Percentiles rank a stretch among this genome's conserved stretches.
Evolutionary conservation across 768 basidiomycete species (phyloP).

Genomic region (Mycena sanguinolenta): DNA sequence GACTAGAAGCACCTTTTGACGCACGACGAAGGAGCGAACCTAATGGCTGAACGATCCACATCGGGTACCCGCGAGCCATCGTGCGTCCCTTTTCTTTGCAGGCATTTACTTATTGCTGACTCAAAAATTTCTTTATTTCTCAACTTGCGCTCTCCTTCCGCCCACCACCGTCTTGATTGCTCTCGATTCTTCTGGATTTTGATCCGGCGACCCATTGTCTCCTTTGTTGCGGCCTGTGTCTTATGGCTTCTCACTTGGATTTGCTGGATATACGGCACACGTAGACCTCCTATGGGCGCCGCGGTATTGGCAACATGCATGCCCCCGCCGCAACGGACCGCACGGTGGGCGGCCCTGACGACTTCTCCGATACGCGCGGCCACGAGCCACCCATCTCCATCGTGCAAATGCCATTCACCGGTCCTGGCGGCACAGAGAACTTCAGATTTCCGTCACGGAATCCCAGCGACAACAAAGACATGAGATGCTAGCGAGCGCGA

Average conservation of each 20-base stretch:
- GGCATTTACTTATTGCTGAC: too few relatives aligned
- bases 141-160: too few relatives aligned
- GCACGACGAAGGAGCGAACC: neutral
- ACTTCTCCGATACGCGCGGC: conserved; percentile 70
- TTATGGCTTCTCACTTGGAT: too few relatives aligned
- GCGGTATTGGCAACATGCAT: conserved; percentile 26
- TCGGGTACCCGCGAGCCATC: conserved; percentile 73
- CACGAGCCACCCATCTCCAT: conserved; percentile 63
- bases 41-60: conserved; percentile 57
- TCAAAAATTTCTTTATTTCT: too few relatives aligned
- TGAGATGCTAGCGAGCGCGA: conserved; percentile 54
- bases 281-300: conserved; percentile 23
- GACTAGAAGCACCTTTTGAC: too few relatives aligned
- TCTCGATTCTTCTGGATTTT: too few relatives aligned
- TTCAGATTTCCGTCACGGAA: conserved; percentile 84
- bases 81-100: too few relatives aligned
- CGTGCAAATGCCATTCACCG: conserved; percentile 66
- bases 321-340: conserved; percentile 57
- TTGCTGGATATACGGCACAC: too few relatives aligned
- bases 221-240: too few relatives aligned
- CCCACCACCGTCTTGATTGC: too few relatives aligned
- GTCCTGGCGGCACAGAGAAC: conserved; percentile 90
- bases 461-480: conserved; percentile 43
- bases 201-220: neutral
- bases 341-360: conserved; percentile 62